phyloP scores from a whole-genome alignment of 495 filamentous ascomycete species.

The Diplogelasinospora grovesii region DNA sequence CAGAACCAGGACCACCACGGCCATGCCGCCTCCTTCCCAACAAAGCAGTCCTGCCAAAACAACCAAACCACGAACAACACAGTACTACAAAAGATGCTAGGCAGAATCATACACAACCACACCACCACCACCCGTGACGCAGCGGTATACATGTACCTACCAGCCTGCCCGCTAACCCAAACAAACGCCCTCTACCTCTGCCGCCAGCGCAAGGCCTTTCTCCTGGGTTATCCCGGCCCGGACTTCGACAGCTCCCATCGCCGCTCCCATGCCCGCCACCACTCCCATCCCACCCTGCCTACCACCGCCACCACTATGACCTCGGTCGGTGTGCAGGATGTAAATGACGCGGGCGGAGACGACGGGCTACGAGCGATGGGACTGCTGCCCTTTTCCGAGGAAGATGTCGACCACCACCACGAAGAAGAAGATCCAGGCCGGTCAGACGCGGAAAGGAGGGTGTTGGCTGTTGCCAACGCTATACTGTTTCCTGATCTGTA shows the following conservation, averaged over 20 bases:
- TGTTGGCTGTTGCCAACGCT: slow-evolving; percentile 33
- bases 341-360: slow-evolving; percentile 36
- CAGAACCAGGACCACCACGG: background rate
- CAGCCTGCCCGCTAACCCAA: slow-evolving; percentile 73
- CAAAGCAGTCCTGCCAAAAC: slow-evolving; percentile 8
- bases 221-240: slow-evolving; percentile 54
- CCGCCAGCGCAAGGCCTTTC: slow-evolving; percentile 62
- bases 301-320: no score
- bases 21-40: background rate
- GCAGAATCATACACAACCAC: no score
- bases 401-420: slow-evolving; percentile 19
- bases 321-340: slow-evolving; percentile 44
- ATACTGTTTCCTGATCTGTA: slow-evolving; percentile 42
- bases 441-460: slow-evolving; percentile 20
- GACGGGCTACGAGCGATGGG: slow-evolving; percentile 45
- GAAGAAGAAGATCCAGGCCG: no score
- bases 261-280: no score
- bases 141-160: slow-evolving; percentile 68
- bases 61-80: background rate
- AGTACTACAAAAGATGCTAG: no score
- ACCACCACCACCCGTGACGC: no score
- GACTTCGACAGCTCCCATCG: slow-evolving; percentile 58
- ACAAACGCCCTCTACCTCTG: slow-evolving; percentile 67
- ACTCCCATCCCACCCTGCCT: no score
- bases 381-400: slow-evolving; percentile 34